Evolutionary conservation across 1,284 basidiomycete genomes (phyloP).

Genomic region (Peniophora sp.): DNA sequence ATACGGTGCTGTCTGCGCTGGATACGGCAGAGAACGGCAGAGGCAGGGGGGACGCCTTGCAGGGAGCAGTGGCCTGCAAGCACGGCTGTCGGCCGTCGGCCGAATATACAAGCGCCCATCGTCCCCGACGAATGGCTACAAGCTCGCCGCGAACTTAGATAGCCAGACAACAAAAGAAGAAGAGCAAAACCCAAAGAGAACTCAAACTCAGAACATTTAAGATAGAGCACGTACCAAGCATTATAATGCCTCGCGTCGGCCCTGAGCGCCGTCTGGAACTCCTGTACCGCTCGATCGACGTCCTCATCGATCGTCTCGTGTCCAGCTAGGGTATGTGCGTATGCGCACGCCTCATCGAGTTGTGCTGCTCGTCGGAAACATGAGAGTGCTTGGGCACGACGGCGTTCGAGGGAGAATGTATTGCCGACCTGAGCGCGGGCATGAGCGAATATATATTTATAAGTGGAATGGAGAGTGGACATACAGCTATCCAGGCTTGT

Average conservation of each 20-base stretch:
- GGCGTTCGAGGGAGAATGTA: conserved; percentile 85
- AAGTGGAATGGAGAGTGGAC: conserved; percentile 61
- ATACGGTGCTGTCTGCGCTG: no score
- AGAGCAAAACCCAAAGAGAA: conserved; percentile 6
- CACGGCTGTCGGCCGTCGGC: no score
- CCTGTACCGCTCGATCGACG: conserved; percentile 79
- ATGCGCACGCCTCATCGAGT: conserved; percentile 78
- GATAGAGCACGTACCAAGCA: conserved; percentile 65
- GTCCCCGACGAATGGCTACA: no score
- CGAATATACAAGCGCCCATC: no score
- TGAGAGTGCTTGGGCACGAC: conserved; percentile 83
- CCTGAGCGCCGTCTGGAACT: conserved; percentile 85
- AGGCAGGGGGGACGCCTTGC: no score
- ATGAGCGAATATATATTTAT: conserved; percentile 89
- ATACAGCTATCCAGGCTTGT: not conserved
- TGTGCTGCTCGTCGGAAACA: conserved; percentile 87
- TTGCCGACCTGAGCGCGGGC: conserved; percentile 66
- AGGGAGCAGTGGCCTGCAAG: no score
- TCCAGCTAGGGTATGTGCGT: conserved; percentile 89
- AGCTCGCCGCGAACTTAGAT: not conserved
- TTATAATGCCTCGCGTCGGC: conserved; percentile 89
- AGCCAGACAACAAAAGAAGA: not conserved
- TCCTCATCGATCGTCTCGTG: conserved; percentile 95
- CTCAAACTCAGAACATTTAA: no score
- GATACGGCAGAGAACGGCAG: no score